Evolutionary conservation across 176 grass and related monocot species (phyloP), one percentile per base, ranked within the genome.

Genomic region (Poa annua): DNA sequence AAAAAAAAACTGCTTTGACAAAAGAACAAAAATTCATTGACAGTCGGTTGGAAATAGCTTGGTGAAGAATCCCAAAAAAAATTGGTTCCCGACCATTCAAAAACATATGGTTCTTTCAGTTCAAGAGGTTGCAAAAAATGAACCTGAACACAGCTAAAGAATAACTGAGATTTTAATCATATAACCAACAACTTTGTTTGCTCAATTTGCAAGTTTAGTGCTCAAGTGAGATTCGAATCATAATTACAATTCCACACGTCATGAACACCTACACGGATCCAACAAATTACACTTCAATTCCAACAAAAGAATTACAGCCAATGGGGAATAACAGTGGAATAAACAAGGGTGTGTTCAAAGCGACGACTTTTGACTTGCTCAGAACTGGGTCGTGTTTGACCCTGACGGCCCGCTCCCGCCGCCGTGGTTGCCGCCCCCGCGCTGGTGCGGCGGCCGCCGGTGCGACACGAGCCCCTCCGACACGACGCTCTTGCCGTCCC

Each of bases 321-420:
- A 44, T 44, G 4, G 77, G 4, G 53, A 74, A 86, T 29, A 64
- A 42, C 14, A 72, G 38, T 49, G n/a, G 19, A 75, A 75, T 34
- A 76, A 71, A 34, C 53, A 33, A 71, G 5, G n/a, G 24, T 42
- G 8, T 24, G 34, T 36, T 59, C 53, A n/a, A 25, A 59, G 8
- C 11, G 57, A 59, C 49, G 79, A 84, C 76, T 87, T 90, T 90
- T 81, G 85, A 84, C 81, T 50, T 72, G 24, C 67, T 81, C 85
- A 91, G 85, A 88, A 88, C 45, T 91, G 85, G 39, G 89, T 88
- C 14, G 89, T 87, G 81, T 87, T 91, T 72, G 85, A 88, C 81
- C 85, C 81, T 9, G 89, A 64, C 57, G 79, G 3, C 8, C 89
- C 42, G 44, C 2, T 47, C 9, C 42, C 89, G 78, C 73, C 78